Base-by-base conservation (phyloP, 306 rosid species). In the Albizia julibrissin region DNA sequence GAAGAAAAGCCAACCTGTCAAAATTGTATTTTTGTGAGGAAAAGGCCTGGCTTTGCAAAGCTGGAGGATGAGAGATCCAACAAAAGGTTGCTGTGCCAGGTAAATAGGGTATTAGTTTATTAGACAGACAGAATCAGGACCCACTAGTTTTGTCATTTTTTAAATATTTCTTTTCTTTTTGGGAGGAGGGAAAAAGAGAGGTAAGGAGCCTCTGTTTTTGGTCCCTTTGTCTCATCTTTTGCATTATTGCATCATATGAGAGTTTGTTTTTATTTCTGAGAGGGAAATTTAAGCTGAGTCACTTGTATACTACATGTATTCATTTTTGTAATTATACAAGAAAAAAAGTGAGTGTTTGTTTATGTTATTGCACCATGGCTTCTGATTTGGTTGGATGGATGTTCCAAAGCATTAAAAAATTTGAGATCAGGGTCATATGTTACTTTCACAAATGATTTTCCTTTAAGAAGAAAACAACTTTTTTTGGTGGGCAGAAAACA, bases 51-150 rank as follows among this genome's bases (percentile, higher is more conserved):
- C 89, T 86, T 86, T 89, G 95, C 92, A 89, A 84, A 87, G 91
- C 92, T 93, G 95, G 92, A 74, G 62, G 95, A 6, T 6, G 91
- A 77, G 70, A 77, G 83, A 86, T 86, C 82, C 86, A 80, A 87
- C 87, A 85, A 78, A 33, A 85, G 85, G 90, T 88, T 89, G 92
- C 89, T 89, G 92, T 91, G 94, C 93, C 92, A 91, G 90, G 92
- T 84, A 73, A 74, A 82, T 84, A 89, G 65, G 74, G 87, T 78
- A 68, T 84, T 87, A 87, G 97, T 88, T 81, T 89, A 81, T 81
- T 86, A 90, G 87, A 81, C 75, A 71, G 89, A 83, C 88, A 81
- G 88, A 75, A 83, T 79, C 85, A 89, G 87, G 86, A 26, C 72
- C 79, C 86, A 84, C 86, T 83, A 77, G 75, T 86, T 88, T 89